phyloP scores from a whole-genome alignment of 2,329 filamentous ascomycete genomes.

The Calcarisporium arbuscula region DNA sequence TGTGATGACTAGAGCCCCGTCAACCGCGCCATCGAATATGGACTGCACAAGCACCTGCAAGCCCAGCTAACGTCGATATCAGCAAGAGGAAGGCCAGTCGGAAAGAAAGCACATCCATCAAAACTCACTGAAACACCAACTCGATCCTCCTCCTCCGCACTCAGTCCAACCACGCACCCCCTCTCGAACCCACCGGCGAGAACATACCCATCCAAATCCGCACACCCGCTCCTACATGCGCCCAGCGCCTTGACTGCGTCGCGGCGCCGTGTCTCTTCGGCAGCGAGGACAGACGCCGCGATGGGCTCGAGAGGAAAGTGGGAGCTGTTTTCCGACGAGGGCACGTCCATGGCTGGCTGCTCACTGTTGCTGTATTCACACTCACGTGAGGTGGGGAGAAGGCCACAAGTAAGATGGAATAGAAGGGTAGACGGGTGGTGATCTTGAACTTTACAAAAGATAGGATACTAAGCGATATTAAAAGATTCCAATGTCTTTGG shows the following conservation, averaged over 20 bases:
- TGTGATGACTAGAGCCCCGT: conserved; percentile 39
- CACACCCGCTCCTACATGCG: conserved; percentile 35
- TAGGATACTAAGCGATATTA: no score
- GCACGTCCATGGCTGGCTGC: no score
- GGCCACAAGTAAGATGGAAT: no score
- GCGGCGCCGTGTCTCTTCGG: conserved; percentile 29
- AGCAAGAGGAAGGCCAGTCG: conserved; percentile 5
- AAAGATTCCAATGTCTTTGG: no score
- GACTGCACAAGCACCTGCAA: conserved; percentile 40
- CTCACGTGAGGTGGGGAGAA: no score
- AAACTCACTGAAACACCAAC: conserved; percentile 39
- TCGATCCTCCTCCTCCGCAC: conserved; percentile 42
- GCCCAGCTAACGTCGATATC: conserved; percentile 29
- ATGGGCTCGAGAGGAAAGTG: conserved; percentile 37
- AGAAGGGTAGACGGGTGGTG: no score
- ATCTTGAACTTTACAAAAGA: no score
- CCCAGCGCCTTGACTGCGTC: conserved; percentile 24
- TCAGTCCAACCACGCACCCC: conserved; percentile 48
- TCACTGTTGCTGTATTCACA: no score
- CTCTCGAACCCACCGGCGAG: conserved; percentile 43
- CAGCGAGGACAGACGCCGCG: conserved; percentile 36
- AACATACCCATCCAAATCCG: conserved; percentile 41
- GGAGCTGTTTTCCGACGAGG: conserved; percentile 44
- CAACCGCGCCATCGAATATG: conserved; percentile 22
- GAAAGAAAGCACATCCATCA: not conserved